Evolutionary conservation across 306 rosid genomes (phyloP).

Genomic region (Trifolium subterraneum): DNA sequence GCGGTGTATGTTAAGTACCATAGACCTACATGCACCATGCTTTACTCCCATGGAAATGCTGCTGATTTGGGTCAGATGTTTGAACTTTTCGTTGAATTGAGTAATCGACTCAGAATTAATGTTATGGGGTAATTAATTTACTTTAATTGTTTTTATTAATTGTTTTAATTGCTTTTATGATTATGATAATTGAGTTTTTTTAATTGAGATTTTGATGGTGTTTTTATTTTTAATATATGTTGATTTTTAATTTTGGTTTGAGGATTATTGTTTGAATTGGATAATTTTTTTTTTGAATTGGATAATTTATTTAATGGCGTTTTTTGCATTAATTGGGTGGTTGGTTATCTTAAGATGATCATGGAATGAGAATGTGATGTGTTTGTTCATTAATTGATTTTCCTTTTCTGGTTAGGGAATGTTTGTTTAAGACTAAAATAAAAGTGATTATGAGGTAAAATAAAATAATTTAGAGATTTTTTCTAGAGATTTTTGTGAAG

Average conservation of each 20-base stretch:
- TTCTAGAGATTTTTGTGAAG: no score
- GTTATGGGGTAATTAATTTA: slow-evolving; percentile 61
- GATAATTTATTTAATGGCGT: slow-evolving; percentile 4
- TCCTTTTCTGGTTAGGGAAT: background rate
- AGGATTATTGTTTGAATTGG: background rate
- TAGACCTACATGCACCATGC: slow-evolving; percentile 76
- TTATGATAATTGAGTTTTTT: background rate
- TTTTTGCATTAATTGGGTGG: slow-evolving; percentile 18
- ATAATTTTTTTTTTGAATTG: background rate
- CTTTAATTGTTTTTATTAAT: background rate
- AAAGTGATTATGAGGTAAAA: no score
- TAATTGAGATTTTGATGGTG: background rate
- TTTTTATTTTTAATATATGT: background rate
- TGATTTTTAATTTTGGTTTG: background rate
- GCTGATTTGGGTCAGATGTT: slow-evolving; percentile 98
- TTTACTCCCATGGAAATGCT: slow-evolving; percentile 93
- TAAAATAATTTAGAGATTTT: no score
- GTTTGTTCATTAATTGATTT: slow-evolving; percentile 35
- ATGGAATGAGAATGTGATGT: slow-evolving; percentile 7
- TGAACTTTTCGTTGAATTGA: slow-evolving; percentile 86
- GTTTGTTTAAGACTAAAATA: no score
- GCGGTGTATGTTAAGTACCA: slow-evolving; percentile 85
- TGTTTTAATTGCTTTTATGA: background rate
- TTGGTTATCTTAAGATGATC: slow-evolving; percentile 17
- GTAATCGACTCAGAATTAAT: slow-evolving; percentile 80